Conservation (phyloP, 495 filamentous ascomycete species). For the Letharia lupina region DNA sequence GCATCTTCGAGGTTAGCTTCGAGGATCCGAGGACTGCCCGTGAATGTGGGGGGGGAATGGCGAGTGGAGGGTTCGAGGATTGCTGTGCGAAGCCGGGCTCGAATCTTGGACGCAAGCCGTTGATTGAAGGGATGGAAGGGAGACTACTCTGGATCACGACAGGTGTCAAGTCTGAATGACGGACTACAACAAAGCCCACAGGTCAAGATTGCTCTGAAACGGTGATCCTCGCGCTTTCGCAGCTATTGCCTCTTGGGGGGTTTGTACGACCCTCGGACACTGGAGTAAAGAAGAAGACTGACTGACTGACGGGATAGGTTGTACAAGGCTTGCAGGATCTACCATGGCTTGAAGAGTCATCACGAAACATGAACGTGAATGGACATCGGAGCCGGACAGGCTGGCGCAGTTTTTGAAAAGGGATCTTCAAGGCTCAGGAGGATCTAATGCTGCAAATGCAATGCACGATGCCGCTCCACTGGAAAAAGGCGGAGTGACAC, state of each 20-base stretch:
- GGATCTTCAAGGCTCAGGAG: slow-evolving; percentile 17
- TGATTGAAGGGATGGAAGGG: background rate
- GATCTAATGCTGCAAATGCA: slow-evolving; percentile 20
- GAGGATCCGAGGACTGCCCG: background rate
- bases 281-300: background rate
- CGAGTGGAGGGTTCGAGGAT: background rate
- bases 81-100: background rate
- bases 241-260: slow-evolving; percentile 1
- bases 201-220: background rate
- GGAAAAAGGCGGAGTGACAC: slow-evolving; percentile 19
- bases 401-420: slow-evolving; percentile 3
- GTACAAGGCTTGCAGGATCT: slow-evolving; percentile 7
- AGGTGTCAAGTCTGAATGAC: background rate
- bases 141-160: slow-evolving; percentile 2
- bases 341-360: slow-evolving; percentile 9
- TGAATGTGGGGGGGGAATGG: background rate
- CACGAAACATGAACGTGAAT: background rate
- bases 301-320: background rate
- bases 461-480: slow-evolving; percentile 24
- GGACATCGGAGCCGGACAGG: slow-evolving; percentile 2
- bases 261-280: background rate
- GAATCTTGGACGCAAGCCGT: background rate
- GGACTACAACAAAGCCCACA: background rate
- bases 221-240: background rate
- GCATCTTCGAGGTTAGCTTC: background rate